A percentile compares a stretch with the other conserved stretches of the same genome.
Evolutionary conservation across 2,329 filamentous ascomycete genomes (phyloP).

Genomic region (Zarea fungicola): DNA sequence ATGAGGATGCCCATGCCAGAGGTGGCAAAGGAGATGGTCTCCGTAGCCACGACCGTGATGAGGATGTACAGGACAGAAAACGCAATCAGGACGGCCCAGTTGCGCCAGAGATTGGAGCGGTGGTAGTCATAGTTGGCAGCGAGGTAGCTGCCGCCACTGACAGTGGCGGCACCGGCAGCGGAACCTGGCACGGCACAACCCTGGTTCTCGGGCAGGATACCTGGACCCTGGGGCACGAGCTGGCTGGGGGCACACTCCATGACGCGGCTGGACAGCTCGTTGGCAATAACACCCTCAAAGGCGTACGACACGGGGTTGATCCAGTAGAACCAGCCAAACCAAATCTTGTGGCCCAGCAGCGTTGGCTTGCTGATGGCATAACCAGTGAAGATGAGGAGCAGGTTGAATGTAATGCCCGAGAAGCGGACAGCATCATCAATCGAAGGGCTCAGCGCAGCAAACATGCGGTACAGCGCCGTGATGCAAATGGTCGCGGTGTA

Average conservation of each 20-base stretch:
- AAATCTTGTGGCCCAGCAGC: slow-evolving; percentile 55
- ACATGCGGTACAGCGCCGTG: slow-evolving; percentile 52
- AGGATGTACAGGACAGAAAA: slow-evolving; percentile 69
- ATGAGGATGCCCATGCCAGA: slow-evolving; percentile 63
- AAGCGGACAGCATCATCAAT: slow-evolving; percentile 59
- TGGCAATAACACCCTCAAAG: slow-evolving; percentile 55
- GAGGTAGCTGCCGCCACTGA: slow-evolving; percentile 52
- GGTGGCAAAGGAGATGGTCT: slow-evolving; percentile 57
- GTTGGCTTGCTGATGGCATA: slow-evolving; percentile 54
- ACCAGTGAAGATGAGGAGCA: slow-evolving; percentile 61
- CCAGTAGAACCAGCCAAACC: slow-evolving; percentile 64
- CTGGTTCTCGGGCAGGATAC: slow-evolving; percentile 37
- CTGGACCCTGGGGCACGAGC: slow-evolving; percentile 42
- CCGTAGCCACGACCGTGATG: slow-evolving; percentile 62
- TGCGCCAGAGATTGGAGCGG: slow-evolving; percentile 58
- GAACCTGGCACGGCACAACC: slow-evolving; percentile 54
- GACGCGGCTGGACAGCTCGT: slow-evolving; percentile 47
- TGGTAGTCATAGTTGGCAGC: slow-evolving; percentile 47
- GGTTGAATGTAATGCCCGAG: slow-evolving; percentile 50
- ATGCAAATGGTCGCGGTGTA: slow-evolving; percentile 51
- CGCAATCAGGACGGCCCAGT: slow-evolving; percentile 68
- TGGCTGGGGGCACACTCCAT: slow-evolving; percentile 43
- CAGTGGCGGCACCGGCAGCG: slow-evolving; percentile 35
- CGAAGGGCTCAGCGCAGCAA: slow-evolving; percentile 52
- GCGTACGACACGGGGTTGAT: slow-evolving; percentile 61